Evolutionary conservation across 306 rosid genomes (phyloP).

Genomic region (Senna siamea): DNA sequence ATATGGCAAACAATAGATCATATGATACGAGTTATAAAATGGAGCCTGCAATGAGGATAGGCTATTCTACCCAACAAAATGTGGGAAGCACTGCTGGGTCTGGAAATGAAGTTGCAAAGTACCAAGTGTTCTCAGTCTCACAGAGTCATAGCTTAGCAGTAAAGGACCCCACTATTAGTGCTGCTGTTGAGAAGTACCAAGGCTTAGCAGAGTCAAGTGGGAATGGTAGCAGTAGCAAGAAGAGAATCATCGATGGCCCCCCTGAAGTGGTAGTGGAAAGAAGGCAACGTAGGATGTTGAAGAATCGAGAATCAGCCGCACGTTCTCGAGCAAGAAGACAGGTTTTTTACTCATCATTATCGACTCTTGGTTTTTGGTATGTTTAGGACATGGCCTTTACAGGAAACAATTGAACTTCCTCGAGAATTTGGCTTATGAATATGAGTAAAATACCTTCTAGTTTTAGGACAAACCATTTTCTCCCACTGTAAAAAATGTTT

Average conservation of each 20-base stretch:
- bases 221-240: slow-evolving; percentile 36
- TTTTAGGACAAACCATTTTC: too few species aligned
- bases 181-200: slow-evolving; percentile 39
- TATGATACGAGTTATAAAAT: too few species aligned
- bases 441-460: too few species aligned
- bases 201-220: slow-evolving; percentile 44
- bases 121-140: slow-evolving; percentile 34
- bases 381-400: neutral
- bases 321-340: slow-evolving; percentile 82
- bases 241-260: slow-evolving; percentile 60
- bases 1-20: slow-evolving; percentile 7
- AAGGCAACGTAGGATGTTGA: slow-evolving; percentile 82
- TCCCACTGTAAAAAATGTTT: neutral
- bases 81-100: too few species aligned
- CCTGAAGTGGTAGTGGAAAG: slow-evolving; percentile 64
- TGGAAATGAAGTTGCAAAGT: neutral
- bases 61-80: slow-evolving; percentile 32
- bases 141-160: slow-evolving; percentile 31
- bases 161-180: slow-evolving; percentile 29
- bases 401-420: neutral
- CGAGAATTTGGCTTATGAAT: neutral
- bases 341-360: slow-evolving; percentile 46
- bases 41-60: slow-evolving; percentile 34
- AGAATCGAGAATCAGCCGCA: slow-evolving; percentile 84
- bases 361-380: neutral